phyloP scores from a whole-genome alignment of 1,284 basidiomycete genomes.

The Cryptococcus wingfieldii region DNA sequence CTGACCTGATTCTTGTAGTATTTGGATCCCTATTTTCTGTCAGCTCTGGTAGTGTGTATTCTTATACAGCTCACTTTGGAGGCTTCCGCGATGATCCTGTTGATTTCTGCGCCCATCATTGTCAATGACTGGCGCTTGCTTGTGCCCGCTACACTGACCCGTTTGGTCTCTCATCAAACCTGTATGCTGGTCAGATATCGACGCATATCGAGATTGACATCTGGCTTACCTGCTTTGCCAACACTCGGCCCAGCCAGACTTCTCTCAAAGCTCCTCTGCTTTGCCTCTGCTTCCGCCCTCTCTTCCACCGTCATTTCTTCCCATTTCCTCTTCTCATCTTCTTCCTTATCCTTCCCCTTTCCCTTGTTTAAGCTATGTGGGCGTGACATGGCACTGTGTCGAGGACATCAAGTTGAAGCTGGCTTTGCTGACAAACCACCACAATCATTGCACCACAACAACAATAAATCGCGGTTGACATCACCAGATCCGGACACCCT shows the following conservation, averaged over 20 bases:
- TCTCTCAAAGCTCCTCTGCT: slow-evolving; percentile 39
- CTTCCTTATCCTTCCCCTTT: neutral
- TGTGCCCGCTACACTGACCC: slow-evolving; percentile 27
- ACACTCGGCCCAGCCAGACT: slow-evolving; percentile 48
- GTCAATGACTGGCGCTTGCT: slow-evolving; percentile 5
- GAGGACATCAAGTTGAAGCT: no score
- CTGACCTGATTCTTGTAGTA: slow-evolving; percentile 45
- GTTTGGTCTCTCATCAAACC: slow-evolving; percentile 46
- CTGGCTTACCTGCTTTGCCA: slow-evolving; percentile 43
- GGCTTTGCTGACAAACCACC: no score
- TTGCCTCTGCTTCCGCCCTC: slow-evolving; percentile 21
- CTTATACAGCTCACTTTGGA: slow-evolving; percentile 30
- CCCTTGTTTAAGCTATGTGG: no score
- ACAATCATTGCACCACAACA: no score
- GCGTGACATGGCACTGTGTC: no score
- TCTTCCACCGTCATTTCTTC: slow-evolving; percentile 43
- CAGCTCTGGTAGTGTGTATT: slow-evolving; percentile 3
- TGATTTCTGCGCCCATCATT: slow-evolving; percentile 33
- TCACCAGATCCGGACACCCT: no score
- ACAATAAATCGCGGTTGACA: no score
- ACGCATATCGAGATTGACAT: neutral
- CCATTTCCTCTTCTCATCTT: neutral
- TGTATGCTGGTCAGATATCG: slow-evolving; percentile 3
- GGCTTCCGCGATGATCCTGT: slow-evolving; percentile 48
- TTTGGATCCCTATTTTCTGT: slow-evolving; percentile 38